Base-by-base conservation (phyloP, 768 basidiomycete genomes). In the Symmetrospora coprosmae region DNA sequence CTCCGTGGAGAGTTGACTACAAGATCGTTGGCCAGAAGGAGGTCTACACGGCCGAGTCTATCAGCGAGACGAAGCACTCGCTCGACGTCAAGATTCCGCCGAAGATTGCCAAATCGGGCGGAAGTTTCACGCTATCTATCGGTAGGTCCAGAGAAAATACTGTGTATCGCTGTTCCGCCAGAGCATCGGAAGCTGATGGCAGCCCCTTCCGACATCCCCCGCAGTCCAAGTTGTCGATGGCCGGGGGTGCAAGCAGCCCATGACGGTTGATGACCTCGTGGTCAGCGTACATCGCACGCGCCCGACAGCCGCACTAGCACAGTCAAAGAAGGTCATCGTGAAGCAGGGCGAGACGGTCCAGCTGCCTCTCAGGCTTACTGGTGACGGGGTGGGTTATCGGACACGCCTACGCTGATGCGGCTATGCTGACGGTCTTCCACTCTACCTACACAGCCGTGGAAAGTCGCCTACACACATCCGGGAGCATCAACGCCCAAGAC, bases 1-100 rank as follows among this genome's bases (percentile, higher is more conserved):
- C 86, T 3, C 92, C 94, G 1, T 92, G 91, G 85, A 86, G 80
- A 66, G 70, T 97, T 28, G 85, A 86, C 46, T 74, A 91, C 23
- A 85, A 88, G 67, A 75, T 88, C 13, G 83, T 86, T 37, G 85
- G 85, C 4, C 82, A 84, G 3, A 79, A 79, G 52, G 52, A 39
- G 8, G 6, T 39, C 31, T 35, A 64, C 52, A 52, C 40, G 16
- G 55, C 46, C 5, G 28, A 39, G 6, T 61, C 60, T 30, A 64
- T 70, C 48, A 51, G 41, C 8, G 21, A 41, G 9, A 50, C 64
- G 14, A 52, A 53, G 27, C 61, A 63, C 31, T 4, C 38, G 21
- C 39, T 70, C 58, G 40, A 63, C 5, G 50, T 71, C 60, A 40
- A 55, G 7, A 66, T 71, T 37, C 66, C 70, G 3, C 17, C 39